These are phyloP conservation scores for Onygenales sp. DNA, from an alignment of 2,329 filamentous ascomycete species.

Conservation along the genomic window DNA sequence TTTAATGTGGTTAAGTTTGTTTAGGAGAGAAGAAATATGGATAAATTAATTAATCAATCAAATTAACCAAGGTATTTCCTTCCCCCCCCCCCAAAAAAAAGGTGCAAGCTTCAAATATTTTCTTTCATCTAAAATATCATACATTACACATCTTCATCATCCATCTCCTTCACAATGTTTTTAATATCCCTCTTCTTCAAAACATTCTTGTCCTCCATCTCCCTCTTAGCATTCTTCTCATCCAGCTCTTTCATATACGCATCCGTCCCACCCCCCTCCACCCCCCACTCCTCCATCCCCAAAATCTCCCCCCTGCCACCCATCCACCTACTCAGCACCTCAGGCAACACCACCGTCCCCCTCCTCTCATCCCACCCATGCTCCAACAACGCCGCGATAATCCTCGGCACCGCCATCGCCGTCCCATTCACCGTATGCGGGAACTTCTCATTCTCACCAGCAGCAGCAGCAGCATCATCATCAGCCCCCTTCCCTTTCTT, in stretches of 20 bases:
- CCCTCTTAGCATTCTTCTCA: too few species aligned
- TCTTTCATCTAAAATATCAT: neutral
- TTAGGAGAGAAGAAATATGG: too few species aligned
- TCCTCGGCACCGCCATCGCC: conserved; percentile 79
- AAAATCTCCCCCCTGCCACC: conserved; percentile 60
- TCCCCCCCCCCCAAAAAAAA: neutral
- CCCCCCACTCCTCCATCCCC: conserved; percentile 3
- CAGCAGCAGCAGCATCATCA: conserved; percentile 16
- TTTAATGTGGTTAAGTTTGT: too few species aligned
- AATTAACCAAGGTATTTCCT: too few species aligned
- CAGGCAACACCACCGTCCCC: conserved; percentile 62
- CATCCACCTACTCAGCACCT: conserved; percentile 78
- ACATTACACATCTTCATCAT: neutral
- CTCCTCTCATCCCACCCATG: conserved; percentile 72
- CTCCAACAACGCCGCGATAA: conserved; percentile 82
- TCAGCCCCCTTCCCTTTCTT: neutral
- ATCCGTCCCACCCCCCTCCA: neutral
- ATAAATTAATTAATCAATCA: too few species aligned
- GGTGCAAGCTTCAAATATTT: neutral
- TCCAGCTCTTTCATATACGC: too few species aligned
- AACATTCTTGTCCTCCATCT: too few species aligned
- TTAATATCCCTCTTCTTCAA: too few species aligned
- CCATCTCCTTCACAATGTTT: too few species aligned
- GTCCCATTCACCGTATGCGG: conserved; percentile 93
- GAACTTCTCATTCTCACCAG: conserved; percentile 45